Evolutionary conservation across 208 protist genomes (phyloP), one percentile per base, ranked within the genome.

Genomic region (Entamoeba moshkovskii): DNA sequence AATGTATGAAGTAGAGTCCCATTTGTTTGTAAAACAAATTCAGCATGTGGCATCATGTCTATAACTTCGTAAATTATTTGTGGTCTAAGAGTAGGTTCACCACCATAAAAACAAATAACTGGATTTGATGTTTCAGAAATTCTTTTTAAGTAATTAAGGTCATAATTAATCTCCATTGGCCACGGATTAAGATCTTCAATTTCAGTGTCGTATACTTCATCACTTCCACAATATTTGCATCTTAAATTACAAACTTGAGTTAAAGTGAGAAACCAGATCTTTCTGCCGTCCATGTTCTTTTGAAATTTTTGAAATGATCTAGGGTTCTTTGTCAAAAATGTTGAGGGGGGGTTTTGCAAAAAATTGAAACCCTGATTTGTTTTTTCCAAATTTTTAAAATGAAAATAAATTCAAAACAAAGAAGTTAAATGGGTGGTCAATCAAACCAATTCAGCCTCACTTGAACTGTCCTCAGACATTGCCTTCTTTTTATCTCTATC

Each of bases 1-100:
- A 96, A 42, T 29, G 6, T 49, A 49, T 95, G 66, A 22, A 96
- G 38, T 15, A 95, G 91, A 25, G 94, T 95, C 16, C 46, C 47
- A 92, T 96, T 96, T 6, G 95, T 93, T 85, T 96, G 94, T 3
- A 96, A 46, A 46, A 96, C 66, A 46, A 95, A 96, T 48, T 42
- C 66, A 13, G 94, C 94, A 46, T 93, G 42, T 15, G 48, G 38
- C 5, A 93, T 47, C 38, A 38, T 13, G 46, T 94, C 38, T n/a
- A 95, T 91, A 33, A 96, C 52, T 38, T 59, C 1, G 1, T 2
- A 48, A 11, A 96, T 52, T 92, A 94, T 95, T n/a, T 93, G 45
- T 16, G 66, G 48, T 29, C 93, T 93, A 8, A 94, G 2, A 16
- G 94, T 47, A 2, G 95, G 95, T 45, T 96, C 95, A 52, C 95